Evolutionary conservation across 2,329 filamentous ascomycete species (phyloP).

Genomic region (Aspergillus glaucus): DNA sequence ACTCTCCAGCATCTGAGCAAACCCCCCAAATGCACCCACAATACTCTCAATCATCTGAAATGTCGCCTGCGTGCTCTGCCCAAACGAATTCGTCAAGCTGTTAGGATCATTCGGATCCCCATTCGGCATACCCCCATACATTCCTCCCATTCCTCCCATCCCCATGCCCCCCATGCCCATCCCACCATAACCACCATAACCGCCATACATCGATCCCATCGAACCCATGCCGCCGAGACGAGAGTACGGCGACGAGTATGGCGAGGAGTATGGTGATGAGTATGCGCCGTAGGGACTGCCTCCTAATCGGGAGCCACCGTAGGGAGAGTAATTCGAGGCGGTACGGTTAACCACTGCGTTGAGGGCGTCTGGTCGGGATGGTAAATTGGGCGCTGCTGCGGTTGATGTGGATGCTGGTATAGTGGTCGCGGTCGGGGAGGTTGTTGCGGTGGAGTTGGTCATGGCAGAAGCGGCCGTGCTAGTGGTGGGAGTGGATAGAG

Average conservation of each 20-base stretch:
- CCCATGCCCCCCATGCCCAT: constrained; percentile 40
- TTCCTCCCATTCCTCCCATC: constrained; percentile 40
- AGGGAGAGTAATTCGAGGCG: constrained; percentile 70
- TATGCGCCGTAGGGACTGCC: constrained; percentile 47
- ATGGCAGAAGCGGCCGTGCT: constrained; percentile 25
- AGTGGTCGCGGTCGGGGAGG: constrained; percentile 22
- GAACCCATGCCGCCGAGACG: constrained; percentile 45
- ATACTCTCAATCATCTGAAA: constrained; percentile 98
- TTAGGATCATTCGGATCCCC: constrained; percentile 76
- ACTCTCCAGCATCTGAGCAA: constrained; percentile 98
- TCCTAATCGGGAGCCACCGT: constrained; percentile 52
- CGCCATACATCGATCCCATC: constrained; percentile 36
- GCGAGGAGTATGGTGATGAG: constrained; percentile 52
- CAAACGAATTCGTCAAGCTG: constrained; percentile 91
- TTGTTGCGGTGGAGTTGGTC: constrained; percentile 24
- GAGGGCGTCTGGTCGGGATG: constrained; percentile 73
- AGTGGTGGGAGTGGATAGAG: constrained; percentile 19
- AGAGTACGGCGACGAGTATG: constrained; percentile 53
- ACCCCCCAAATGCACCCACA: constrained; percentile 92
- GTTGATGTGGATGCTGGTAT: constrained; percentile 38
- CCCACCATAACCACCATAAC: constrained; percentile 30
- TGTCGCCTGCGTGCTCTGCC: constrained; percentile 88
- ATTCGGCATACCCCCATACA: constrained; percentile 47
- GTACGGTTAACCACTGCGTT: constrained; percentile 78
- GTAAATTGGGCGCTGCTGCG: constrained; percentile 60